Conservation (phyloP, 345 rosid genomes). For the Triadica sebifera region DNA sequence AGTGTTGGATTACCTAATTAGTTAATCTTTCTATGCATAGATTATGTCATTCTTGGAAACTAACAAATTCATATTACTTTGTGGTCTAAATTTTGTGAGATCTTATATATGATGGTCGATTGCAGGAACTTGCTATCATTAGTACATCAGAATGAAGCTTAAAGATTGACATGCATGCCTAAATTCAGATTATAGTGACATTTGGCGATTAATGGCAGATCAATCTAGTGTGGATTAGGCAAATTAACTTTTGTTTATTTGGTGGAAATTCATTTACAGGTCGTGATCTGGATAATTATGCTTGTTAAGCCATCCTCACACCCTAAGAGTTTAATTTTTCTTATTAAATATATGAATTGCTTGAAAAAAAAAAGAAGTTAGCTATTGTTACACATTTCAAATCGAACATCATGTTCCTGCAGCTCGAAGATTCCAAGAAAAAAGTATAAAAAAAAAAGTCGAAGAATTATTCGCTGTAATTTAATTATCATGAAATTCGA, state of each 20-base stretch:
- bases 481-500: not conserved
- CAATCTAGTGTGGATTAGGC: not conserved
- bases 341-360: not conserved
- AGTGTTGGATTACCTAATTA: constrained; percentile 30
- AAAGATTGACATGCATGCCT: too few relatives aligned
- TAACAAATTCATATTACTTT: constrained; percentile 1
- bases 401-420: not conserved
- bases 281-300: constrained; percentile 17
- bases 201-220: not conserved
- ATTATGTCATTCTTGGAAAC: constrained; percentile 12
- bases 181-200: not conserved
- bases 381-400: not conserved
- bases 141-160: constrained; percentile 1
- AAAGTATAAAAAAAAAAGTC: not conserved
- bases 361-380: not conserved
- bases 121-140: not conserved
- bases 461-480: not conserved
- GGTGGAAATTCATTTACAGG: not conserved
- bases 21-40: constrained; percentile 8
- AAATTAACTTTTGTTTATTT: not conserved
- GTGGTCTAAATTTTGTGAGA: not conserved
- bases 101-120: not conserved
- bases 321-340: not conserved
- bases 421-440: not conserved
- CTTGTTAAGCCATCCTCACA: constrained; percentile 14